Base-by-base conservation (phyloP, 306 rosid genomes). In the Quercus engelmannii region DNA sequence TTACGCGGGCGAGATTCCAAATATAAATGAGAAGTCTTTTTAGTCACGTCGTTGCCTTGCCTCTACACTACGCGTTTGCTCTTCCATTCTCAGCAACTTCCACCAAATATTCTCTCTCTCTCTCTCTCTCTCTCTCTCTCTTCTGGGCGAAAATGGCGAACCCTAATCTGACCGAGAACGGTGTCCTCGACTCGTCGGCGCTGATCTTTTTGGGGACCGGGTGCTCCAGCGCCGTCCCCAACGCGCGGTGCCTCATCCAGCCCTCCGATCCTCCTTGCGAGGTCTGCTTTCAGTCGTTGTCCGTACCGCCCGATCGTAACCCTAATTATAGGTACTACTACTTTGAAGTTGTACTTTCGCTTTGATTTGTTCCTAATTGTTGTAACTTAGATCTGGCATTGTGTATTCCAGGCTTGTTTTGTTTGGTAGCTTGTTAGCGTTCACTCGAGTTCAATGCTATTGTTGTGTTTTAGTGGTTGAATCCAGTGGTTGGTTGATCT, bases 131-230 rank as follows among this genome's bases (percentile, higher is more conserved):
- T 52, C 69, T 3, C 77, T 52, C 17, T 55, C 76, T 52, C 4
- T 28, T 57, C 41, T 69, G 4, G 2, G 1, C 55, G 10, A 2
- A 72, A 85, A 94, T 92, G 99, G 89, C 93, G 83, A 80, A 83
- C 73, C 61, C 80, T 78, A 76, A 86, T 31, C 78, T 67, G 84
- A 23, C 76, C 64, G 83, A 62, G 41, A 68, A 74, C 83, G 87
- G 74, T 56, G 71, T 20, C 1, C 62, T 18, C 68, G 79, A 81
- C 86, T 95, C 99, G 57, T 95, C 99, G 71, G 97, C 97, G 38
- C 78, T 95, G 78, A 91, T 95, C 74, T 95, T 95, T 61, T 88
- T 95, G 71, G 99, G 99, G 1, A 93, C 98, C 8, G 99, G 99
- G 3, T 91, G 97, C 61, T 95, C 99, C 1, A 85, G 99, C 87